A percentile compares a stretch with the other conserved stretches of the same genome.
Conservation (phyloP, 1,139 yeast genomes). For the Candida sojae region DNA sequence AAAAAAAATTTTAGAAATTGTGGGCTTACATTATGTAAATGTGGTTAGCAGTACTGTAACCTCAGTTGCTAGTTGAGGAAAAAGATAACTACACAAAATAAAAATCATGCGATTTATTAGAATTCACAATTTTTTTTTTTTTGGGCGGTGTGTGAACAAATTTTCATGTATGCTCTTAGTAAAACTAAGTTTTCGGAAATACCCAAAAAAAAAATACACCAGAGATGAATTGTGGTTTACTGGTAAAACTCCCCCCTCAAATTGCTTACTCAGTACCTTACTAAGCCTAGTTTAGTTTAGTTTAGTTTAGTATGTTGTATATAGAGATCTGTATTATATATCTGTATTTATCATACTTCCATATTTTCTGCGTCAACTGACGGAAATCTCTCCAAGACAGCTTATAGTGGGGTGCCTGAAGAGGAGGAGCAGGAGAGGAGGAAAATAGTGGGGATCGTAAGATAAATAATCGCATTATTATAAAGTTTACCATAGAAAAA, state of each 20-base stretch:
- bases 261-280: not conserved
- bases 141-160: not conserved
- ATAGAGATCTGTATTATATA: too few species aligned
- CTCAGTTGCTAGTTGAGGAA: not conserved
- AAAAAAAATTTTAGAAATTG: not conserved
- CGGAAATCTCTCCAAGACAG: not conserved
- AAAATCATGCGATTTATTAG: not conserved
- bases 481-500: too few species aligned
- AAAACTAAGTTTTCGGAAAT: not conserved
- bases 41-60: not conserved
- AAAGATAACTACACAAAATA: not conserved
- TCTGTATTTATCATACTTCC: not conserved
- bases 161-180: not conserved
- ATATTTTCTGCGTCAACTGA: not conserved
- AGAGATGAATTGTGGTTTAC: not conserved
- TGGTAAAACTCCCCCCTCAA: not conserved
- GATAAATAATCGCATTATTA: too few species aligned
- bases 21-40: constrained; percentile 1
- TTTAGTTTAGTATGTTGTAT: too few species aligned
- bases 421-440: too few species aligned
- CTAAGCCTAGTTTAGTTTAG: not conserved
- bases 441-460: too few species aligned
- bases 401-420: too few species aligned
- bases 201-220: not conserved
- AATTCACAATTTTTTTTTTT: not conserved